Percentiles rank a stretch among this genome's conserved stretches.
Evolutionary conservation across 306 rosid species (phyloP).

Genomic region (Rubus idaeus): DNA sequence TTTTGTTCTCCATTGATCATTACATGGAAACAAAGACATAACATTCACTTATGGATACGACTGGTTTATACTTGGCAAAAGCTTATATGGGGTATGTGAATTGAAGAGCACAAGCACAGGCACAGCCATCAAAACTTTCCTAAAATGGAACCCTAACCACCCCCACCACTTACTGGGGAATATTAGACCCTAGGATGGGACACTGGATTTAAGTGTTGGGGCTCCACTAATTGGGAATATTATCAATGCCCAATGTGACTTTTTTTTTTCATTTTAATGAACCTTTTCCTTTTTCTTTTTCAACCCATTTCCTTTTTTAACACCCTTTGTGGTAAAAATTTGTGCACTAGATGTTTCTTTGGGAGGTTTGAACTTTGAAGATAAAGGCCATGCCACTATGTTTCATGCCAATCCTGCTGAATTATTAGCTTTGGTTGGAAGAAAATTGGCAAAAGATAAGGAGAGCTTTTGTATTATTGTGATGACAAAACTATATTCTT

Average conservation of each 20-base stretch:
- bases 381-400: neutral
- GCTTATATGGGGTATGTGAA: conserved; percentile 33
- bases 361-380: conserved; percentile 15
- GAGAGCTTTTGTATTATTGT: neutral
- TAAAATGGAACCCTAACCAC: conserved; percentile 28
- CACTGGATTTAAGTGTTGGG: conserved; percentile 19
- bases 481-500: neutral
- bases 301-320: conserved; percentile 40
- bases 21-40: conserved; percentile 33
- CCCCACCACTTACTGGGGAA: conserved; percentile 27
- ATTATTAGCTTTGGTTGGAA: neutral
- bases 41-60: conserved; percentile 19
- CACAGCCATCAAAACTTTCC: conserved; percentile 42
- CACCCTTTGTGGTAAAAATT: conserved; percentile 35
- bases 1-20: conserved; percentile 39
- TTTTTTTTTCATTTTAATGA: conserved; percentile 7
- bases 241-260: conserved; percentile 25
- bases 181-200: conserved; percentile 28
- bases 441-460: neutral
- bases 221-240: conserved; percentile 28
- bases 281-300: conserved; percentile 19
- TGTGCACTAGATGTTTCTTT: conserved; percentile 18
- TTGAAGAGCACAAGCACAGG: conserved; percentile 30
- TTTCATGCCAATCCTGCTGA: conserved; percentile 36
- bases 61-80: too few relatives aligned